These are phyloP conservation scores for Ogataea nonfermentans DNA, from an alignment of 805 yeast species.

Conservation along the genomic window DNA sequence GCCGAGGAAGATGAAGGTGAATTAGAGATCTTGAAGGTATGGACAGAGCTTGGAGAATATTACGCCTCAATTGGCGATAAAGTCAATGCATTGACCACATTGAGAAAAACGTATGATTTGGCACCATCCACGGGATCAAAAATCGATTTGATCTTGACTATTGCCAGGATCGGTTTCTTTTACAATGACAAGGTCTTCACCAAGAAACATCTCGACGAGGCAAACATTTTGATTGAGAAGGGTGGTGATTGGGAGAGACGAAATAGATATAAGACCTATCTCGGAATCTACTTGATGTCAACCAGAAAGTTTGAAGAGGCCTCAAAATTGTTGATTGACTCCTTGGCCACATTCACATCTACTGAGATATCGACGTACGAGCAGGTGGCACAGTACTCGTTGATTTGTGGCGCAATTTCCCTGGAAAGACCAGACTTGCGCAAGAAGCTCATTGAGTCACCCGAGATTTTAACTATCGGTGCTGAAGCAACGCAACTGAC, in stretches of 20 bases:
- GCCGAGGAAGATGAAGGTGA: conserved; percentile 82
- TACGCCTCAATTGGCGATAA: conserved; percentile 84
- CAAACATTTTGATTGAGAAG: conserved; percentile 76
- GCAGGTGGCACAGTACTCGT: conserved; percentile 83
- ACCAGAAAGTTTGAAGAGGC: conserved; percentile 87
- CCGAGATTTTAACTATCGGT: conserved; percentile 81
- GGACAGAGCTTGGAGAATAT: conserved; percentile 82
- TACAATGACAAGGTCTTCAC: conserved; percentile 73
- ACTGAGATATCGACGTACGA: conserved; percentile 87
- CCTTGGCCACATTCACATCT: conserved; percentile 92
- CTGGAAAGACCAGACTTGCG: conserved; percentile 83
- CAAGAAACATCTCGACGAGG: conserved; percentile 69
- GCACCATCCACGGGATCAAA: conserved; percentile 88
- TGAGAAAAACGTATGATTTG: conserved; percentile 69
- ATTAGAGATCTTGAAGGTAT: conserved; percentile 70
- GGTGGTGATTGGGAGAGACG: conserved; percentile 99
- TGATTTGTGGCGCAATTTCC: conserved; percentile 81
- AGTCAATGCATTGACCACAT: conserved; percentile 60
- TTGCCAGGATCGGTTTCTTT: conserved; percentile 86
- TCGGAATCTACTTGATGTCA: conserved; percentile 80
- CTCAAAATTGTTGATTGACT: conserved; percentile 79
- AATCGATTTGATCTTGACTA: conserved; percentile 80
- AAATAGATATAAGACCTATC: conserved; percentile 88
- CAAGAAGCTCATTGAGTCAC: conserved; percentile 83
- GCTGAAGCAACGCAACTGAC: conserved; percentile 69